These are phyloP conservation scores for Haplosporangium sp. DNA, from an alignment of 371 early-diverging fungal species.

Conservation along the genomic window DNA sequence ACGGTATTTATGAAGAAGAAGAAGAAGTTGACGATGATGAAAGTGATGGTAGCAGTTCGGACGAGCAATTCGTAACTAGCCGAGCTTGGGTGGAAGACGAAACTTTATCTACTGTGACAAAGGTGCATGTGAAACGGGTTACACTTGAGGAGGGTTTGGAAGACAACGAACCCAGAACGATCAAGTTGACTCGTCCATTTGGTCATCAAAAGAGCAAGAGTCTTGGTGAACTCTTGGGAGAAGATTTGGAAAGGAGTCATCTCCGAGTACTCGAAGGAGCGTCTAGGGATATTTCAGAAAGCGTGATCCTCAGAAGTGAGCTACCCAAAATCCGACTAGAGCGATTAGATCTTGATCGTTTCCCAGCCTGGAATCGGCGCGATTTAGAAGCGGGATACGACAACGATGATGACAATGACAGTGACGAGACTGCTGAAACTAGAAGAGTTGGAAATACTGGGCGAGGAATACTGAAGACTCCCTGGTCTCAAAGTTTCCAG, in stretches of 20 bases:
- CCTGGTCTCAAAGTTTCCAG: not conserved
- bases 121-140: not conserved
- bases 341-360: constrained; percentile 32
- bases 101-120: not conserved
- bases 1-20: no score
- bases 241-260: constrained; percentile 19
- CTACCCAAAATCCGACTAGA: constrained; percentile 44
- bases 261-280: constrained; percentile 13
- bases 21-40: constrained; percentile 2
- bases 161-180: constrained; percentile 10
- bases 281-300: constrained; percentile 25
- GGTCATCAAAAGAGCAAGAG: constrained; percentile 47
- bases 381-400: constrained; percentile 26
- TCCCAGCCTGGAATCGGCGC: constrained; percentile 29
- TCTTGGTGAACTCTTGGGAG: constrained; percentile 31
- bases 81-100: constrained; percentile 20
- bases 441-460: not conserved
- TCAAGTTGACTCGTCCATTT: constrained; percentile 7
- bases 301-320: constrained; percentile 40
- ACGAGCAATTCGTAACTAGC: constrained; percentile 41
- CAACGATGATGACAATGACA: constrained; percentile 16
- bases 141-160: not conserved
- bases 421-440: not conserved
- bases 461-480: not conserved
- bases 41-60: constrained; percentile 19